phyloP scores from a whole-genome alignment of 2,329 filamentous ascomycete species.

The Xylariaceae sp. region DNA sequence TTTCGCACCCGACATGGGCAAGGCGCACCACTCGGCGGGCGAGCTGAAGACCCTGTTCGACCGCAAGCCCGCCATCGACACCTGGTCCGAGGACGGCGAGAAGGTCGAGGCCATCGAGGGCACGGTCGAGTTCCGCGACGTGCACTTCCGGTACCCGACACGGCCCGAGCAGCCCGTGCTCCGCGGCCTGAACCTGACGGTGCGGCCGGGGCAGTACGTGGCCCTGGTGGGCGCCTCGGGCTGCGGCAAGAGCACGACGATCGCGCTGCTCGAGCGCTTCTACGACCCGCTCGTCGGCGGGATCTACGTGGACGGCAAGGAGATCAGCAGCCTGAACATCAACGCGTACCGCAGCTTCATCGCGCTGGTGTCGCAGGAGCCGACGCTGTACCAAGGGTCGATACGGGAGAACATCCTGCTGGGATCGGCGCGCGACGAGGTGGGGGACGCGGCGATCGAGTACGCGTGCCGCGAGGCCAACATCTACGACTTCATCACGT shows the following conservation, averaged over 20 bases:
- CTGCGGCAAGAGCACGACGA: conserved; percentile 91
- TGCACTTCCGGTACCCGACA: conserved; percentile 92
- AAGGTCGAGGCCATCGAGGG: conserved; percentile 63
- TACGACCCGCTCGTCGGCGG: conserved; percentile 83
- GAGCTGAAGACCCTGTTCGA: conserved; percentile 83
- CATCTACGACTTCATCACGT: conserved; percentile 88
- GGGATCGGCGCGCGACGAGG: conserved; percentile 58
- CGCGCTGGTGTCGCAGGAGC: conserved; percentile 89
- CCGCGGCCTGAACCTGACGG: conserved; percentile 70
- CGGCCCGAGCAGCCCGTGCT: conserved; percentile 89
- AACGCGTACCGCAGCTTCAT: conserved; percentile 81
- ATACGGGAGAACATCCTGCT: conserved; percentile 88
- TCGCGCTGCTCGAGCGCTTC: conserved; percentile 87
- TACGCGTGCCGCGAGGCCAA: conserved; percentile 85
- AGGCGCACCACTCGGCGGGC: conserved; percentile 78
- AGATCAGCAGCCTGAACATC: conserved; percentile 76
- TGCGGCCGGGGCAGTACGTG: conserved; percentile 76
- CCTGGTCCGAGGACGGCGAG: conserved; percentile 69
- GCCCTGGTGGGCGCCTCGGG: conserved; percentile 92
- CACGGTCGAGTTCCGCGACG: conserved; percentile 81
- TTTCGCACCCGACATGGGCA: conserved; percentile 89
- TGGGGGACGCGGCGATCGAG: conserved; percentile 68
- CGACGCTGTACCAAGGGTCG: conserved; percentile 88
- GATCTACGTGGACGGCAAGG: conserved; percentile 76
- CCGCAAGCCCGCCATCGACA: conserved; percentile 74